Evolutionary conservation across 2,329 filamentous ascomycete genomes (phyloP).

Genomic region (Knufia petricola): DNA sequence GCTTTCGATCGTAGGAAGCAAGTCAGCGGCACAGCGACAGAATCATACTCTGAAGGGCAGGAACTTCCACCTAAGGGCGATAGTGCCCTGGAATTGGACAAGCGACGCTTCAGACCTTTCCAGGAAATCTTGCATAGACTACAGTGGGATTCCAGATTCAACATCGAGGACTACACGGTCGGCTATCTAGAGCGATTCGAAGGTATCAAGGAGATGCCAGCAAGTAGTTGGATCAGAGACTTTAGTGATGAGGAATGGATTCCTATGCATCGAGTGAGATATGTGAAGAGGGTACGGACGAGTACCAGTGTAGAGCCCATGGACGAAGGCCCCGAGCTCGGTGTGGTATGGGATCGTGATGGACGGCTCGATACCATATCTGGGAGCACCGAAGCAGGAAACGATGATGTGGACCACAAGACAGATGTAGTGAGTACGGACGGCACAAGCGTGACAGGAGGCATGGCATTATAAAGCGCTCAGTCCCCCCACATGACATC

Average conservation of each 20-base stretch:
- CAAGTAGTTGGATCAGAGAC: conserved; percentile 45
- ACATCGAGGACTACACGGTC: conserved; percentile 39
- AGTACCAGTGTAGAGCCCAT: background rate
- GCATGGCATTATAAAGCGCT: background rate
- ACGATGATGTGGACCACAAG: background rate
- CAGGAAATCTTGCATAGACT: conserved; percentile 40
- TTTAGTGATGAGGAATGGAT: conserved; percentile 49
- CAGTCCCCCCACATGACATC: background rate
- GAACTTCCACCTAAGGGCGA: background rate
- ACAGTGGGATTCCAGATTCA: conserved; percentile 40
- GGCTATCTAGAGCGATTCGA: conserved; percentile 47
- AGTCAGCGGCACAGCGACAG: background rate
- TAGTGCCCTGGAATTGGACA: background rate
- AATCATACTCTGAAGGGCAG: background rate
- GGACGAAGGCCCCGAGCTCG: conserved; percentile 6
- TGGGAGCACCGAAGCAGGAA: conserved; percentile 24
- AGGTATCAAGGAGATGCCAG: conserved; percentile 38
- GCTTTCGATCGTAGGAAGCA: conserved; percentile 7
- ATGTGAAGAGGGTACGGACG: conserved; percentile 33
- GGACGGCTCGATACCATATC: conserved; percentile 40
- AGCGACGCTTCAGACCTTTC: conserved; percentile 2
- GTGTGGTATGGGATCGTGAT: conserved; percentile 42
- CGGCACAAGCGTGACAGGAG: conserved; percentile 1
- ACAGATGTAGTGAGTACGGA: conserved; percentile 2
- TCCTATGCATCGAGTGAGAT: conserved; percentile 44